A percentile compares a stretch with the other conserved stretches of the same genome.
These are phyloP conservation scores for Microbotryum violaceum DNA, from an alignment of 1,284 basidiomycete genomes.

Conservation along the genomic window DNA sequence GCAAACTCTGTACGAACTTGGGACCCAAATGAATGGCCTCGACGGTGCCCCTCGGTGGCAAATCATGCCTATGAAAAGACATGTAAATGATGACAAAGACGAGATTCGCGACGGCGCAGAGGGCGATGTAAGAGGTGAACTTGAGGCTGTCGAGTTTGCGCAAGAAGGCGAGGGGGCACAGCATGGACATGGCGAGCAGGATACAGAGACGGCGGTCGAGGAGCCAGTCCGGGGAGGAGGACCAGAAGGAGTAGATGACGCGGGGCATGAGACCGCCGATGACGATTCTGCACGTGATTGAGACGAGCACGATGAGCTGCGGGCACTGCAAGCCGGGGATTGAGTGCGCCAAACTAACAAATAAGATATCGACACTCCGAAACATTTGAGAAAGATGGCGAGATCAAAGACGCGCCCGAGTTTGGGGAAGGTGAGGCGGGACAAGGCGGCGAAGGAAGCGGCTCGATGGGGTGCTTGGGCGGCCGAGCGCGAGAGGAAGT, in stretches of 20 bases:
- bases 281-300: constrained; percentile 58
- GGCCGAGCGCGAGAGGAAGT: constrained; percentile 80
- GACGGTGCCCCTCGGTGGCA: constrained; percentile 20
- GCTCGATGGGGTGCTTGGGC: constrained; percentile 62
- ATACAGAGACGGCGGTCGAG: constrained; percentile 79
- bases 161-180: constrained; percentile 82
- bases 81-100: constrained; percentile 45
- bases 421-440: constrained; percentile 66
- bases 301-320: too few species aligned
- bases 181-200: constrained; percentile 65
- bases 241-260: constrained; percentile 75
- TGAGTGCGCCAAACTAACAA: constrained; percentile 38
- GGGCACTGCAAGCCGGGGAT: not conserved
- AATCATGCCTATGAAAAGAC: constrained; percentile 27
- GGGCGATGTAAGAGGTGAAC: constrained; percentile 64
- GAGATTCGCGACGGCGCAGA: constrained; percentile 62
- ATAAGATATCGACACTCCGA: constrained; percentile 88
- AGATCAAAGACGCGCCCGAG: constrained; percentile 61
- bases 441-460: constrained; percentile 79
- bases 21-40: constrained; percentile 57
- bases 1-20: constrained; percentile 74
- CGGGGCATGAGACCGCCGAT: constrained; percentile 87
- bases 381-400: constrained; percentile 89
- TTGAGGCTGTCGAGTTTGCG: constrained; percentile 57
- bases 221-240: constrained; percentile 58